Evolutionary conservation across 129 eudicot species (phyloP).

Genomic region (Arctium lappa): DNA sequence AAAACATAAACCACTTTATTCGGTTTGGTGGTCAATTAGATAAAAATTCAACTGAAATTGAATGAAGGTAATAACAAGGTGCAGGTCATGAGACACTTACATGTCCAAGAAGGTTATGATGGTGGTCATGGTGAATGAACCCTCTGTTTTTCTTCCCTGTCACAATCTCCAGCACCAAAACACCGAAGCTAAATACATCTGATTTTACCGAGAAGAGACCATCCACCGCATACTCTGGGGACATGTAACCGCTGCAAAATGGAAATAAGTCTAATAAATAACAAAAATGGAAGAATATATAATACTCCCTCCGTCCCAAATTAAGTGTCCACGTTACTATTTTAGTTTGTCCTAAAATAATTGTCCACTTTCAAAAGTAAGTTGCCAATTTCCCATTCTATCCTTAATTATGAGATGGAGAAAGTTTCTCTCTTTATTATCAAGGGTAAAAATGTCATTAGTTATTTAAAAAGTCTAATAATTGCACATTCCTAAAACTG

Average conservation of each 20-base stretch:
- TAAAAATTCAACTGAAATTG: background rate
- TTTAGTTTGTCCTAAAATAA: no score
- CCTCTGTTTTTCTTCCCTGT: constrained; percentile 42
- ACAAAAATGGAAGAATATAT: background rate
- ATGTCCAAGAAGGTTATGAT: constrained; percentile 51
- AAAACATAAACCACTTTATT: background rate
- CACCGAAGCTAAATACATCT: constrained; percentile 40
- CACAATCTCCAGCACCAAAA: constrained; percentile 43
- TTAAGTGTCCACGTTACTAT: no score
- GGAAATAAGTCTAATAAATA: background rate
- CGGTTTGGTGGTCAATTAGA: background rate
- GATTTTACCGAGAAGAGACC: constrained; percentile 39
- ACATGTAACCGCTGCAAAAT: constrained; percentile 39
- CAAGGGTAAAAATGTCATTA: no score
- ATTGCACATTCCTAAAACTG: no score
- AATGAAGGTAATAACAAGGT: background rate
- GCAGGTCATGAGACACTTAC: constrained; percentile 27
- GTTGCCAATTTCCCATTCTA: no score
- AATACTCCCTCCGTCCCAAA: no score
- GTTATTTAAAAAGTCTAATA: no score
- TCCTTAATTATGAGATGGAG: no score
- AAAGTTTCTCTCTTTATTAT: no score
- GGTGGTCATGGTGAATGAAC: constrained; percentile 45
- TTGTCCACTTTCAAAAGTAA: no score
- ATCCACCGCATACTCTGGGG: constrained; percentile 42